A percentile compares a stretch with the other conserved stretches of the same genome.
These are phyloP conservation scores for Phaeosphaeriaceae sp. DNA, from an alignment of 2,329 filamentous ascomycete species.

Conservation along the genomic window DNA sequence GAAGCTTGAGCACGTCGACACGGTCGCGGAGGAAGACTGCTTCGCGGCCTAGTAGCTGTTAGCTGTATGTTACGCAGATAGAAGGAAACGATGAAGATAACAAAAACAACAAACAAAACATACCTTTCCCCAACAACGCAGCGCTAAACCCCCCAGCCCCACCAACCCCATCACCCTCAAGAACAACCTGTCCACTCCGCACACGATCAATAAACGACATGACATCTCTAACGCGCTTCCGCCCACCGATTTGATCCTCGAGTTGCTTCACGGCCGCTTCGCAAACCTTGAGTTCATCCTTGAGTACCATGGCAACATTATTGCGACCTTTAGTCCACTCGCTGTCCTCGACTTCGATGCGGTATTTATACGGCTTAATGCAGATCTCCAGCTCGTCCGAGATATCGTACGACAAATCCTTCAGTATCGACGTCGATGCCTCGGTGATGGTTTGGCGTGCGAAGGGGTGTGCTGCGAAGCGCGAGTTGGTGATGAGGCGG, in stretches of 20 bases:
- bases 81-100: background rate
- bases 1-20: slow-evolving; percentile 87
- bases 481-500: slow-evolving; percentile 76
- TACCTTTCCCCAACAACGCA: slow-evolving; percentile 82
- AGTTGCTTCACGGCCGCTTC: slow-evolving; percentile 78
- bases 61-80: slow-evolving; percentile 10
- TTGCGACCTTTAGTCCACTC: slow-evolving; percentile 89
- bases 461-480: slow-evolving; percentile 88
- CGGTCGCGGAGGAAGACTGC: slow-evolving; percentile 93
- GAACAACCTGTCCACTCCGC: slow-evolving; percentile 79
- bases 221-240: slow-evolving; percentile 86
- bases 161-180: slow-evolving; percentile 82
- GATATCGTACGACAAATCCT: slow-evolving; percentile 94
- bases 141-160: slow-evolving; percentile 95
- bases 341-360: slow-evolving; percentile 89
- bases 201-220: slow-evolving; percentile 90
- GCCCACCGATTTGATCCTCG: slow-evolving; percentile 79
- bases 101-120: too few species aligned
- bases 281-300: slow-evolving; percentile 83
- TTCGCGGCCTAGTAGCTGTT: slow-evolving; percentile 76
- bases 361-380: slow-evolving; percentile 98
- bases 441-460: slow-evolving; percentile 92
- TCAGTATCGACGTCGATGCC: slow-evolving; percentile 85
- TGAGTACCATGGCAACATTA: slow-evolving; percentile 80
- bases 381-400: slow-evolving; percentile 98